These are phyloP conservation scores for Xanthoconium stramineum DNA, from an alignment of 768 basidiomycete species.

Conservation along the genomic window DNA sequence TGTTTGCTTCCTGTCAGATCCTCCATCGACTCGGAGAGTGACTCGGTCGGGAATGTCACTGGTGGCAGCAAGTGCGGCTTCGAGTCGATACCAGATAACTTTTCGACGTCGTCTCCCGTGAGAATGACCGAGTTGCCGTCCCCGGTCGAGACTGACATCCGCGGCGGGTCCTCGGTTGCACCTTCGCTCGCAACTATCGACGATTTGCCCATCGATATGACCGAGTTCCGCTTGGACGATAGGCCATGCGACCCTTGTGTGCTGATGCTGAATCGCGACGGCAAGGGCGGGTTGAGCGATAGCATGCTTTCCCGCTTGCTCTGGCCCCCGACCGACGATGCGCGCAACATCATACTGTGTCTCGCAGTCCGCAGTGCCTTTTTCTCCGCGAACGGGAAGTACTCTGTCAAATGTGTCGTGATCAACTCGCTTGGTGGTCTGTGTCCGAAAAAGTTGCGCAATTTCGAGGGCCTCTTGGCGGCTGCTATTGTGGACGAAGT, in stretches of 20 bases:
- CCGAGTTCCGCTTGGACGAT: constrained; percentile 46
- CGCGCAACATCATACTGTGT: constrained; percentile 76
- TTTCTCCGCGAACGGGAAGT: constrained; percentile 92
- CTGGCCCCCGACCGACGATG: constrained; percentile 36
- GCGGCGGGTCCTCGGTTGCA: constrained; percentile 52
- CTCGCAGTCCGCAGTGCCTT: constrained; percentile 86
- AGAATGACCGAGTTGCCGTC: constrained; percentile 66
- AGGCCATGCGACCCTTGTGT: constrained; percentile 39
- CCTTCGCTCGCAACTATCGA: constrained; percentile 21
- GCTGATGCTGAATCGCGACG: constrained; percentile 39
- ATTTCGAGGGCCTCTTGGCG: constrained; percentile 55
- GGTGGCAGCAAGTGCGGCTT: constrained; percentile 69
- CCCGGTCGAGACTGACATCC: constrained; percentile 72
- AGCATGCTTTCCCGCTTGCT: constrained; percentile 46
- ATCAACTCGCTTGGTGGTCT: constrained; percentile 97
- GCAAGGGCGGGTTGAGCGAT: constrained; percentile 39
- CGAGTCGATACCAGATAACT: constrained; percentile 25
- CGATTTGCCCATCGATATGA: constrained; percentile 34
- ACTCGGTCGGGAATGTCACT: constrained; percentile 74
- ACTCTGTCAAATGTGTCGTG: constrained; percentile 89
- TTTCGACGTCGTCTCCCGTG: constrained; percentile 46
- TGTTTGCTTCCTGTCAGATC: constrained; percentile 41
- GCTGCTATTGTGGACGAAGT: constrained; percentile 45
- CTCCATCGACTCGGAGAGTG: constrained; percentile 76
- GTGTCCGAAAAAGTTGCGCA: constrained; percentile 97